phyloP scores from a whole-genome alignment of 73 alveolate species.

The Tetrahymena borealis region DNA sequence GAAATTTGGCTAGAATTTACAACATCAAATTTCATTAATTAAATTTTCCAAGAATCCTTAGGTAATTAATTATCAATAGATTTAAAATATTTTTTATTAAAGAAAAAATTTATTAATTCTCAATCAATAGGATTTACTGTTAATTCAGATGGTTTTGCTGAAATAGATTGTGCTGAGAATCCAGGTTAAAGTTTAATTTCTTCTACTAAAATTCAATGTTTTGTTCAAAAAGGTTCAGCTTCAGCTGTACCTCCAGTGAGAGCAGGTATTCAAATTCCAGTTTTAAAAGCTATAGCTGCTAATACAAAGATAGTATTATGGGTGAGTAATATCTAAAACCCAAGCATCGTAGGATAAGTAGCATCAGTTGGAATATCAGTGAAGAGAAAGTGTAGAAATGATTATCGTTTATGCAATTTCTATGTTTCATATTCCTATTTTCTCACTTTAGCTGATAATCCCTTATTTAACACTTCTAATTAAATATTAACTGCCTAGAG shows the following conservation, averaged over 20 bases:
- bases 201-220: neutral
- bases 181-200: neutral
- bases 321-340: neutral
- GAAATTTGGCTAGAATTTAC: neutral
- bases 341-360: neutral
- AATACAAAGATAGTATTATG: neutral
- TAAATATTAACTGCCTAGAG: neutral
- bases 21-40: neutral
- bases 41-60: neutral
- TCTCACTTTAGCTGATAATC: neutral
- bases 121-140: neutral
- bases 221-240: neutral
- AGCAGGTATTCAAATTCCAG: neutral
- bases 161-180: neutral
- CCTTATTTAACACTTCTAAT: neutral
- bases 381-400: neutral
- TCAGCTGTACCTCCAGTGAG: neutral
- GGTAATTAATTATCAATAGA: neutral
- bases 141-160: neutral
- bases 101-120: too few relatives aligned
- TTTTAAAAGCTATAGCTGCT: neutral
- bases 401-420: neutral
- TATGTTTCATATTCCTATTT: neutral
- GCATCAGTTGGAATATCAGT: neutral
- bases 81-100: neutral